Evolutionary conservation across 495 filamentous ascomycete genomes (phyloP).

Genomic region (Penicillium psychrofluorescens): DNA sequence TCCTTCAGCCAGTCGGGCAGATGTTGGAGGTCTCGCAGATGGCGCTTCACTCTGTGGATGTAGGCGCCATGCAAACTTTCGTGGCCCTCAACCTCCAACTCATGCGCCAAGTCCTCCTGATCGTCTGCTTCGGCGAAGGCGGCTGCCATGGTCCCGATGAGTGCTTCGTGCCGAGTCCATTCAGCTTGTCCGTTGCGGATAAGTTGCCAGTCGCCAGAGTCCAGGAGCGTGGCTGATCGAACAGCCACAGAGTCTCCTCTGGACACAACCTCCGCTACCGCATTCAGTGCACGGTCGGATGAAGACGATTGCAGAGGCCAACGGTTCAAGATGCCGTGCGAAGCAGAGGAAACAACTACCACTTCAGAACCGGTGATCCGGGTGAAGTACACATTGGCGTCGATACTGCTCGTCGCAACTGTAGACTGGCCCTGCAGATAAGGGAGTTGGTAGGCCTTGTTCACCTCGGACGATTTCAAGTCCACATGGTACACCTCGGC

Average conservation of each 20-base stretch:
- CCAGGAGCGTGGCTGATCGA: constrained; percentile 62
- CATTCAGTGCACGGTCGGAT: constrained; percentile 47
- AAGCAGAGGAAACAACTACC: constrained; percentile 65
- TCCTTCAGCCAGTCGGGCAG: constrained; percentile 66
- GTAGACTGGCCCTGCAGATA: constrained; percentile 59
- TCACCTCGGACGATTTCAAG: constrained; percentile 52
- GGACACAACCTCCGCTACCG: constrained; percentile 76
- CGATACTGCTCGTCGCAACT: constrained; percentile 70
- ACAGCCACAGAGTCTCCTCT: constrained; percentile 60
- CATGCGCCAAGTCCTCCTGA: constrained; percentile 64
- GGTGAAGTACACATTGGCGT: constrained; percentile 82
- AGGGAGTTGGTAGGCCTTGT: constrained; percentile 70
- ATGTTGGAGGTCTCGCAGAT: constrained; percentile 68
- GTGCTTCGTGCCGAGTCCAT: constrained; percentile 77
- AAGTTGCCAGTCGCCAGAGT: constrained; percentile 73
- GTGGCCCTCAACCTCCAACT: constrained; percentile 80
- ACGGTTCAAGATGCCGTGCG: constrained; percentile 64
- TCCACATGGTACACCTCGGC: constrained; percentile 84
- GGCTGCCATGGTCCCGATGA: constrained; percentile 69
- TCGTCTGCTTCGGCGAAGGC: constrained; percentile 66
- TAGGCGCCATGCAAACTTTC: constrained; percentile 73
- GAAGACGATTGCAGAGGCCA: constrained; percentile 51
- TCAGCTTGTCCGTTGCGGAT: constrained; percentile 71
- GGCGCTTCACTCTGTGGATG: constrained; percentile 76
- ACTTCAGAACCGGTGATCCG: constrained; percentile 66